Percentiles rank a stretch among this genome's conserved stretches.
These are phyloP conservation scores for Phytophthora melonis DNA, from an alignment of 352 stramenopile genomes.

Conservation along the genomic window DNA sequence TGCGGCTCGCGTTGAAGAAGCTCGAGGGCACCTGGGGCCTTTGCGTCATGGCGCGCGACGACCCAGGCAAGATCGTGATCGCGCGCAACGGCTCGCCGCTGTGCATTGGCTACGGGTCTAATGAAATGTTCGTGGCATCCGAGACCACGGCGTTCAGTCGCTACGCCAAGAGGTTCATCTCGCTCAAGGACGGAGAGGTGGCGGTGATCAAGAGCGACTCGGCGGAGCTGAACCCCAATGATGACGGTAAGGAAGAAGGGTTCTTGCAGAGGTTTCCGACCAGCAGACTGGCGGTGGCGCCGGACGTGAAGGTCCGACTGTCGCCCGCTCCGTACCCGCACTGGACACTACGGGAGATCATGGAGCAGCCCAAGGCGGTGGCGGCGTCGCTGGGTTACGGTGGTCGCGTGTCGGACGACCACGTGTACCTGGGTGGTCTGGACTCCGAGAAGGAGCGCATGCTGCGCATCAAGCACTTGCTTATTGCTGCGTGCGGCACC, in stretches of 20 bases:
- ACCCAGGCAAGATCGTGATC: conserved; percentile 97
- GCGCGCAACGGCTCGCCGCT: conserved; percentile 97
- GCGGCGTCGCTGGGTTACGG: conserved; percentile 94
- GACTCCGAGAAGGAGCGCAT: conserved; percentile 93
- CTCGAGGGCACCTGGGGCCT: conserved; percentile 98
- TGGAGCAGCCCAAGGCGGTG: conserved; percentile 98
- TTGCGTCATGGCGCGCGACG: conserved; percentile 92
- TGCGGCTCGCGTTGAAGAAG: conserved; percentile 86
- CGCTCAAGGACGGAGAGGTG: conserved; percentile 96
- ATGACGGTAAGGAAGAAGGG: conserved; percentile 78
- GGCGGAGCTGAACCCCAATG: conserved; percentile 91
- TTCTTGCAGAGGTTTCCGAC: conserved; percentile 90
- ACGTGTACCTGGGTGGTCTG: conserved; percentile 94
- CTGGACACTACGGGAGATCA: conserved; percentile 96
- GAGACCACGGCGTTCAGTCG: conserved; percentile 95
- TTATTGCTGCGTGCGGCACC: conserved; percentile 96
- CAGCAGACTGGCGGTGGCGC: conserved; percentile 89
- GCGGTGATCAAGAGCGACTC: conserved; percentile 95
- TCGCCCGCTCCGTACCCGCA: conserved; percentile 95
- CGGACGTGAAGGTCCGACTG: conserved; percentile 95
- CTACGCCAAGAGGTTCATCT: conserved; percentile 99
- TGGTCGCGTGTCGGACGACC: conserved; percentile 93
- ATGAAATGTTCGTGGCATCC: conserved; percentile 97
- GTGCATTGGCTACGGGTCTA: conserved; percentile 91
- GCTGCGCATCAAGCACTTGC: conserved; percentile 94